These are phyloP conservation scores for Pythium vanterpoolii DNA, from an alignment of 352 stramenopile species.

Conservation along the genomic window DNA sequence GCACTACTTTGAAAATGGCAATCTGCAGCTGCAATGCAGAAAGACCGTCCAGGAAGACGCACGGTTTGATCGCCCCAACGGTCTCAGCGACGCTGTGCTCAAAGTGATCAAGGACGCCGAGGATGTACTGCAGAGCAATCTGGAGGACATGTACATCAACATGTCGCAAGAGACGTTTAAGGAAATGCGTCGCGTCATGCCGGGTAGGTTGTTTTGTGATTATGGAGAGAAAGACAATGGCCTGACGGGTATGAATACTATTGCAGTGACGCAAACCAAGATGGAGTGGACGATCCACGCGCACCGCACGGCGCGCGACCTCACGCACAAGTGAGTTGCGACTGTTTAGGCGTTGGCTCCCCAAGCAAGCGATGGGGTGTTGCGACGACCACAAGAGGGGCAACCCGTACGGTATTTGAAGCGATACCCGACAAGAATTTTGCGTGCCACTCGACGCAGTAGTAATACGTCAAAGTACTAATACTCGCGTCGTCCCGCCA, in stretches of 20 bases:
- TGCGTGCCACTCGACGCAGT: too few species aligned
- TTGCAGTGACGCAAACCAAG: constrained; percentile 79
- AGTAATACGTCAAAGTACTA: too few species aligned
- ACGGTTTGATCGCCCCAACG: constrained; percentile 32
- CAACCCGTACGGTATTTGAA: too few species aligned
- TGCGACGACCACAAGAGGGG: too few species aligned
- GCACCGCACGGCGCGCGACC: constrained; percentile 75
- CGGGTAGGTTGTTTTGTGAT: constrained; percentile 42
- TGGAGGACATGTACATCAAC: constrained; percentile 94
- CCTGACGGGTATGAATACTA: not conserved
- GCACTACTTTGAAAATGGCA: constrained; percentile 97
- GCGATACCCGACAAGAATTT: too few species aligned
- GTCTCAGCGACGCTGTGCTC: constrained; percentile 62
- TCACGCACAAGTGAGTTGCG: constrained; percentile 55
- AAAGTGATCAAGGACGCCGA: constrained; percentile 78
- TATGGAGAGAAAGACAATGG: too few species aligned
- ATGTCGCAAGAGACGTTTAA: constrained; percentile 95
- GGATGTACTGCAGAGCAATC: constrained; percentile 82
- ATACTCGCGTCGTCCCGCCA: too few species aligned
- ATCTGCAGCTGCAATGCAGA: constrained; percentile 88
- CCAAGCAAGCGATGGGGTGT: too few species aligned
- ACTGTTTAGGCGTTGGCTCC: too few species aligned
- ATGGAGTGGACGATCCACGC: constrained; percentile 88
- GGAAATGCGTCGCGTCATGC: constrained; percentile 94
- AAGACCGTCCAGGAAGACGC: constrained; percentile 65